Evolutionary conservation across 768 basidiomycete species (phyloP).

Genomic region (Calocera viscosa): DNA sequence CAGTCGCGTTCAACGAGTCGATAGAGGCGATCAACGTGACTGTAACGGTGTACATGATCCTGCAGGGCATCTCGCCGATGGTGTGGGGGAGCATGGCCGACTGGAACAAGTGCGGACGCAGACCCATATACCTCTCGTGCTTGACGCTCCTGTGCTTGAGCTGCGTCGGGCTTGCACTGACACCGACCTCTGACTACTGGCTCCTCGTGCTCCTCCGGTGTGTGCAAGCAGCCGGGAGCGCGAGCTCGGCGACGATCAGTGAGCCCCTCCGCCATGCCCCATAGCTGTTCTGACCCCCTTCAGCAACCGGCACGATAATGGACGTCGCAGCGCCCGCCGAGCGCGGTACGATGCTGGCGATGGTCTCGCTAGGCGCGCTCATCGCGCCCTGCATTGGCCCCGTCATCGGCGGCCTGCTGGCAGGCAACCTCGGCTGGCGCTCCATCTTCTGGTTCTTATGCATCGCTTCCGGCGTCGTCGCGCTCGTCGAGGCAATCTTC

Average conservation of each 20-base stretch:
- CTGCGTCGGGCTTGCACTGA: slow-evolving; percentile 16
- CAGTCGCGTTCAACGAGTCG: background rate
- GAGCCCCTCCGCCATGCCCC: slow-evolving; percentile 20
- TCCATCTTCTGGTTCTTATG: slow-evolving; percentile 18
- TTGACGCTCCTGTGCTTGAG: slow-evolving; percentile 14
- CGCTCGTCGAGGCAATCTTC: slow-evolving; percentile 13
- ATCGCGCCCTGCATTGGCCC: slow-evolving; percentile 38
- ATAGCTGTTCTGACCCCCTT: slow-evolving; percentile 22
- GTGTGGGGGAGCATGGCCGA: slow-evolving; percentile 15
- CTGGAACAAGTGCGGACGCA: slow-evolving; percentile 12
- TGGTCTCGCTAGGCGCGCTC: slow-evolving; percentile 18
- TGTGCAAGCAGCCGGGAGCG: slow-evolving; percentile 12
- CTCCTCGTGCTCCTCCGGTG: slow-evolving; percentile 12
- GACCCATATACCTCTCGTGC: slow-evolving; percentile 20
- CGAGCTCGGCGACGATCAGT: slow-evolving; percentile 15
- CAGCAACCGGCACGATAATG: slow-evolving; percentile 17
- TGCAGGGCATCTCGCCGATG: slow-evolving; percentile 13
- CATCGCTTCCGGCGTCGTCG: slow-evolving; percentile 11
- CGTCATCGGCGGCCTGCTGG: slow-evolving; percentile 36
- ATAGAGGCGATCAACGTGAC: slow-evolving; percentile 12
- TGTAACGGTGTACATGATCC: slow-evolving; percentile 16
- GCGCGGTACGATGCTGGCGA: slow-evolving; percentile 14
- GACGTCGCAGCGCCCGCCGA: slow-evolving; percentile 14
- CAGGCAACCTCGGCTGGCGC: slow-evolving; percentile 30
- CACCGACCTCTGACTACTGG: slow-evolving; percentile 12